Base-by-base conservation (phyloP, 306 rosid genomes). In the Fragaria iinumae region DNA sequence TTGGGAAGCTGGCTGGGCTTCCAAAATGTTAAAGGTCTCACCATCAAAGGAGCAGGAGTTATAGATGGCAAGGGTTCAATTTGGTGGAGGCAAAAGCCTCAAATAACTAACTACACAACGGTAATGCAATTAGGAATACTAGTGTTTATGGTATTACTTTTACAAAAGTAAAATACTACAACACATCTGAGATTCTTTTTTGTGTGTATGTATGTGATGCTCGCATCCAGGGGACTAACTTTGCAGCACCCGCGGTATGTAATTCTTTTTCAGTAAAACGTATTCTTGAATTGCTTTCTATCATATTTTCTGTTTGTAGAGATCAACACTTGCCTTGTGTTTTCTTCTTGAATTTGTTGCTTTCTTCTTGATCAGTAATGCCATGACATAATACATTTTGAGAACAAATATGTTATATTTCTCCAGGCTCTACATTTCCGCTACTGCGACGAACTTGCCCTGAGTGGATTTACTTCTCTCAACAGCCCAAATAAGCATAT, bases 401-500 rank as follows among this genome's bases (percentile, higher is more conserved):
- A 53, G 60, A 20, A 4, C 11, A 52, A 17, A 52, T 21, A 5
- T 6, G 29, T 8, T 55, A 8, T 20, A 23, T 0, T 41, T 23
- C 16, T 41, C 59, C 77, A 79, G 83, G 74, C 74, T 38, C 50
- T 79, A 52, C 8, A 5, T 3, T 73, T 73, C n/a, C 29, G 23
- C 12, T 2, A 49, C 11, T 79, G 82, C 8, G 43, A 53, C 36
- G 34, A 55, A 43, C 70, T 74, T 67, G 9, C 18, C 25, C 29
- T 67, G 2, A 44, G 56, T 3, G 70, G 63, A 56, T 47, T 80
- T n/a, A 57, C 34, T 52, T n/a, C 36, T 20, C 38, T 11, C 1
- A 59, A 80, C 43, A 67, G 79, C 48, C 79, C 79, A 14, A 74
- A 13, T 12, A 59, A 43, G 10, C 83, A 80, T 48, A 73, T 72